phyloP scores from a whole-genome alignment of 106 monocot genomes.

The Dendrobium nobile region DNA sequence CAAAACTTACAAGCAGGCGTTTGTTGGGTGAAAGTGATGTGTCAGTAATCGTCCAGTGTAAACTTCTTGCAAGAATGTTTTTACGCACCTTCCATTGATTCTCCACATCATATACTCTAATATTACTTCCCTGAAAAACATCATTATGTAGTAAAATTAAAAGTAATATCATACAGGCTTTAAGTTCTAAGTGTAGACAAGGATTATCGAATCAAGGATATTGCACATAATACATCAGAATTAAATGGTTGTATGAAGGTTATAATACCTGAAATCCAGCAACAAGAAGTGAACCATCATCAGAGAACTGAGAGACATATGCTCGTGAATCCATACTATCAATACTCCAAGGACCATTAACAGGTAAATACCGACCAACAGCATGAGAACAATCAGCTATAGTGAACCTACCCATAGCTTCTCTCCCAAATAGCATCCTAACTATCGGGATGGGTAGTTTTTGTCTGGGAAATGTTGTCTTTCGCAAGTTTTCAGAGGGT shows the following conservation, averaged over 20 bases:
- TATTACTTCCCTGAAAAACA: slow-evolving; percentile 38
- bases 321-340: slow-evolving; percentile 68
- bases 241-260: not conserved
- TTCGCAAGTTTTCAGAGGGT: slow-evolving; percentile 28
- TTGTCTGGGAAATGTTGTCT: slow-evolving; percentile 8
- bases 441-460: slow-evolving; percentile 32
- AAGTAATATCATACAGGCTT: not conserved
- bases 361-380: slow-evolving; percentile 50
- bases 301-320: slow-evolving; percentile 86
- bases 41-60: slow-evolving; percentile 63
- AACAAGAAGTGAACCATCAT: slow-evolving; percentile 76
- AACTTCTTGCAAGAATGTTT: slow-evolving; percentile 34
- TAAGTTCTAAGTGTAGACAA: not conserved
- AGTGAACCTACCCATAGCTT: slow-evolving; percentile 60
- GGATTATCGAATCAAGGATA: not conserved
- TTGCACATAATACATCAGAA: not conserved
- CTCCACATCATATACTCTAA: slow-evolving; percentile 52
- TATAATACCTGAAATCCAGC: slow-evolving; percentile 71
- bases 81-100: slow-evolving; percentile 38
- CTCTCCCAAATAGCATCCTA: slow-evolving; percentile 63
- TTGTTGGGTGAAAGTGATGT: slow-evolving; percentile 61
- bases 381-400: slow-evolving; percentile 57
- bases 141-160: not conserved
- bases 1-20: slow-evolving; percentile 35
- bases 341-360: slow-evolving; percentile 47